phyloP scores from a whole-genome alignment of 805 yeast genomes.

The Metschnikowia amazonensis region DNA sequence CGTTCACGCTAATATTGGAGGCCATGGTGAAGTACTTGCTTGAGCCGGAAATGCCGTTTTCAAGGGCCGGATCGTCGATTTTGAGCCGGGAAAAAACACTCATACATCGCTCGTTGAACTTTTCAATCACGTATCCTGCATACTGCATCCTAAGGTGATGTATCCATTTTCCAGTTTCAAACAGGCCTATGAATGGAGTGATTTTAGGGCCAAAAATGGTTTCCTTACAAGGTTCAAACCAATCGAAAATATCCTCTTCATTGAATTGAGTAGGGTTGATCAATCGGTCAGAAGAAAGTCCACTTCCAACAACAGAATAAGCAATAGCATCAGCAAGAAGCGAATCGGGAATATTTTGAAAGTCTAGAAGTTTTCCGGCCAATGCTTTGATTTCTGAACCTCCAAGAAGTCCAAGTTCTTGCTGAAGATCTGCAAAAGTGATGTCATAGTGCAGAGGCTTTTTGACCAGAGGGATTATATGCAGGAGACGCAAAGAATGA shows the following conservation, averaged over 20 bases:
- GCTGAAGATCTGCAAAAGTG: neutral
- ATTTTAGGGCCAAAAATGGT: slow-evolving; percentile 1
- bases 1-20: slow-evolving; percentile 9
- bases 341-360: neutral
- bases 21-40: slow-evolving; percentile 31
- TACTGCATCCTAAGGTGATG: neutral
- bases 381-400: neutral
- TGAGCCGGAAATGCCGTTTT: slow-evolving; percentile 15
- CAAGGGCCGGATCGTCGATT: slow-evolving; percentile 12
- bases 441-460: slow-evolving; percentile 2
- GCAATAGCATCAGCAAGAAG: neutral
- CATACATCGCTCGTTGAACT: neutral
- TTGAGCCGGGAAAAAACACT: slow-evolving; percentile 13
- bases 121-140: neutral
- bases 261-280: slow-evolving; percentile 5
- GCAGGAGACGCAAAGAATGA: neutral
- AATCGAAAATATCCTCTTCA: slow-evolving; percentile 15
- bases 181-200: neutral
- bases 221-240: slow-evolving; percentile 2
- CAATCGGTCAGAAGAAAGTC: neutral
- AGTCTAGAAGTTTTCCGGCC: neutral
- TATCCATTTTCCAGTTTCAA: neutral
- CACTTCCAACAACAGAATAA: neutral
- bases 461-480: neutral
- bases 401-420: slow-evolving; percentile 5